A percentile compares a stretch with the other conserved stretches of the same genome.
Conservation (phyloP, 1,284 basidiomycete species). For the Puccinia triticina region DNA sequence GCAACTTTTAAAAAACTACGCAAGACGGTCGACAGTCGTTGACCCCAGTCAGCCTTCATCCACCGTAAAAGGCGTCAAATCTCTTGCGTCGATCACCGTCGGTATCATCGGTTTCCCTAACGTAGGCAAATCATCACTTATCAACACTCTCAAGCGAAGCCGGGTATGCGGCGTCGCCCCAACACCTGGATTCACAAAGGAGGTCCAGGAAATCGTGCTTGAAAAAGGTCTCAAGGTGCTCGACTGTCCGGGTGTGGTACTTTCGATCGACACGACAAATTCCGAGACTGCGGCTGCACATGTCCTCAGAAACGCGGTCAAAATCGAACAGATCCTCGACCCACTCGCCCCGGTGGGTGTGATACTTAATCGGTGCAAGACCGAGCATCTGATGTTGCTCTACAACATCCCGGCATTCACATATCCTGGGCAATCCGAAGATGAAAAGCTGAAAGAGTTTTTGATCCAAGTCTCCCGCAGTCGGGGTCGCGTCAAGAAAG, state of each 20-base stretch:
- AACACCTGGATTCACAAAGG: constrained; percentile 91
- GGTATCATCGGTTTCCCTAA: constrained; percentile 97
- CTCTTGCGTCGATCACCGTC: constrained; percentile 69
- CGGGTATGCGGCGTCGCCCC: constrained; percentile 93
- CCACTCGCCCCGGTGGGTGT: constrained; percentile 86
- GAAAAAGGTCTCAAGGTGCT: constrained; percentile 89
- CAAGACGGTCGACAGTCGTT: constrained; percentile 58
- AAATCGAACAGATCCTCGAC: constrained; percentile 88
- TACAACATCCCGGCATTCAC: constrained; percentile 79
- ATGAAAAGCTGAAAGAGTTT: constrained; percentile 74
- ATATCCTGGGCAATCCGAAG: constrained; percentile 53
- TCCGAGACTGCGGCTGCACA: constrained; percentile 68
- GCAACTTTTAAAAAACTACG: constrained; percentile 88
- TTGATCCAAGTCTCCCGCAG: constrained; percentile 85
- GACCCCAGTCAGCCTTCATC: constrained; percentile 16
- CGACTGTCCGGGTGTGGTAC: constrained; percentile 95
- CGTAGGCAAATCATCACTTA: constrained; percentile 92
- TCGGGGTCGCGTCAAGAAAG: constrained; percentile 83
- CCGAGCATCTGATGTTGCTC: constrained; percentile 72
- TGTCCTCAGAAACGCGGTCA: constrained; percentile 86
- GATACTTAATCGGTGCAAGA: constrained; percentile 73
- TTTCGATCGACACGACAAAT: constrained; percentile 65
- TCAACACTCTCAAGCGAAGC: constrained; percentile 88
- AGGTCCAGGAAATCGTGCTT: constrained; percentile 87
- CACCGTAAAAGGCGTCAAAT: constrained; percentile 37